Conservation (phyloP, 2,329 filamentous ascomycete genomes). For the Lachnellula suecica region DNA sequence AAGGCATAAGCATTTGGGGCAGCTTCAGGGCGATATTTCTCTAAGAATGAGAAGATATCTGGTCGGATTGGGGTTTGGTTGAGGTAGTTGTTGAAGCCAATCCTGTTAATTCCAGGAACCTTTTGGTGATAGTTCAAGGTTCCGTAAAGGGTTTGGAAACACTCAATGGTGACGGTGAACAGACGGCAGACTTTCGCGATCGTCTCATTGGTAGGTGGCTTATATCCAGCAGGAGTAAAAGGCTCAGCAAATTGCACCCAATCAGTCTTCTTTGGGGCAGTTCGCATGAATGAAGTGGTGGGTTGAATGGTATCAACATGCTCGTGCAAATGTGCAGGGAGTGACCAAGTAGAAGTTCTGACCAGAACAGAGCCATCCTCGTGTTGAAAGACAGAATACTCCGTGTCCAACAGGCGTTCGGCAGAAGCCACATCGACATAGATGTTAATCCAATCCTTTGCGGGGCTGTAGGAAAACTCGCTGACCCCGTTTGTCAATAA, state of each 20-base stretch:
- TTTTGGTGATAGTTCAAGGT: constrained; percentile 18
- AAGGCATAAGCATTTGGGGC: constrained; percentile 9
- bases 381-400: constrained; percentile 53
- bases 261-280: constrained; percentile 18
- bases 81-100: constrained; percentile 27
- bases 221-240: constrained; percentile 30
- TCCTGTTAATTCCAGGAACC: constrained; percentile 18
- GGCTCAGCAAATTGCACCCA: constrained; percentile 21
- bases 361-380: constrained; percentile 50
- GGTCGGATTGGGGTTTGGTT: constrained; percentile 21
- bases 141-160: constrained; percentile 22
- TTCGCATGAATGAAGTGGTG: constrained; percentile 57
- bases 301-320: constrained; percentile 61
- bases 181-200: constrained; percentile 62
- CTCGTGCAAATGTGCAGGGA: constrained; percentile 54
- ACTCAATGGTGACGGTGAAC: constrained; percentile 19
- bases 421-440: constrained; percentile 49
- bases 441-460: constrained; percentile 58
- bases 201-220: constrained; percentile 29
- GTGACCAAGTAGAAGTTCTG: constrained; percentile 55
- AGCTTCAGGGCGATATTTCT: constrained; percentile 16
- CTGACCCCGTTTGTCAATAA: constrained; percentile 51
- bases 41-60: constrained; percentile 17
- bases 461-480: constrained; percentile 45
- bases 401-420: constrained; percentile 52